Evolutionary conservation across 768 basidiomycete genomes (phyloP).

Genomic region (Leccinum broughii): DNA sequence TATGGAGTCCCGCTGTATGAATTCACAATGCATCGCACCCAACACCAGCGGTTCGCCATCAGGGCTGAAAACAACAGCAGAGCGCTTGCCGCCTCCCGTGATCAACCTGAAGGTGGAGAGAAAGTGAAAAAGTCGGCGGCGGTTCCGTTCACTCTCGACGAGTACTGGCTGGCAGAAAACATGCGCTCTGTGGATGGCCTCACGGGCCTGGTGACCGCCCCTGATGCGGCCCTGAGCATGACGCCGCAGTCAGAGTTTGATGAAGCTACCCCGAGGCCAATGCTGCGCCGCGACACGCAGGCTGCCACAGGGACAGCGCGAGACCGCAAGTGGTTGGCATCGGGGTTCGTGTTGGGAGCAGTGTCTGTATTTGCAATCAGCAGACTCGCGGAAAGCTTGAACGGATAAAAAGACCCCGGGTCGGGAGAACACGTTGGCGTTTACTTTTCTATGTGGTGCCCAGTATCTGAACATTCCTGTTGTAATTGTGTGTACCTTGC

Average conservation of each 20-base stretch:
- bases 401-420: not conserved
- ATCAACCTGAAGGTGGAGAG: not conserved
- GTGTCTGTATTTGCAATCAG: not conserved
- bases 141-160: constrained; percentile 42
- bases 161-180: constrained; percentile 55
- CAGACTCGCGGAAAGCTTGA: not conserved
- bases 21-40: constrained; percentile 57
- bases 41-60: constrained; percentile 41
- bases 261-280: constrained; percentile 13
- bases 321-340: constrained; percentile 14
- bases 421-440: too few relatives aligned
- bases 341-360: constrained; percentile 24
- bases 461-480: too few relatives aligned
- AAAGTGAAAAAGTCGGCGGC: not conserved
- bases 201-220: constrained; percentile 42
- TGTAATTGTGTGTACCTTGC: too few relatives aligned
- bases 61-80: constrained; percentile 46
- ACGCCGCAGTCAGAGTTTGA: constrained; percentile 20
- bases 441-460: too few relatives aligned
- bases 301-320: not conserved
- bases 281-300: constrained; percentile 5
- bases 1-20: constrained; percentile 62
- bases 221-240: constrained; percentile 17
- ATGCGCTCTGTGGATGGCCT: constrained; percentile 59
- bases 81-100: constrained; percentile 8